Evolutionary conservation across 2,329 filamentous ascomycete species (phyloP), one percentile per base, ranked within the genome.

Genomic region (Ophiocordyceps sinensis): DNA sequence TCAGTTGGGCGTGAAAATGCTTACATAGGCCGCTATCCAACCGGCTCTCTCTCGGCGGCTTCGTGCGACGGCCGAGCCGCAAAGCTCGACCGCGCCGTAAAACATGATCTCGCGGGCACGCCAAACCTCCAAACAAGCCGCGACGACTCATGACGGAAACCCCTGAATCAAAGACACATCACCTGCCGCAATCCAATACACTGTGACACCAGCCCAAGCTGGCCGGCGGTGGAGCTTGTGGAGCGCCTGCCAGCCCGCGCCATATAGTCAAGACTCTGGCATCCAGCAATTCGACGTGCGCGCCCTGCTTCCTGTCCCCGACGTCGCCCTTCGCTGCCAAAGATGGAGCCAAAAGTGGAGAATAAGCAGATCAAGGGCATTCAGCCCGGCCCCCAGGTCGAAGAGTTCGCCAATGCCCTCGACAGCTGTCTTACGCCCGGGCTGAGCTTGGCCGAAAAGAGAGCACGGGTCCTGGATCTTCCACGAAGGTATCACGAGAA

Each of bases 361-460:
- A 2, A 26, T 3, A 26, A 23, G 5, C 28, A 4, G 17, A 30
- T 38, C 37, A 49, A 45, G 41, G 50, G 31, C 43, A 75, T 85
- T 49, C 71, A 75, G 36, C 77, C 85, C 28, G 82, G 83, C 39
- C 77, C 79, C 46, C 86, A 94, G 60, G 85, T 94, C 44, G 86
- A 94, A 62, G 73, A 77, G 36, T 95, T 95, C 56, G 87, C 88
- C 31, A 81, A 83, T 55, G 75, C 77, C 40, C 71, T 95, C 19
- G 88, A 95, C 62, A 73, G 77, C 41, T 89, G 87, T 66, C 62
- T 79, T 53, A 50, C 70, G 58, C 51, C 66, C 52, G 53, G 65
- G 49, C 61, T 68, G 48, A 55, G 65, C 45, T 47, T 62, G 47
- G 57, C 69, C 28, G 75, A 82, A 44, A 70, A 73, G 55, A 75